phyloP scores from a whole-genome alignment of 1,284 basidiomycete species.

The Ceratobasidium sp. region DNA sequence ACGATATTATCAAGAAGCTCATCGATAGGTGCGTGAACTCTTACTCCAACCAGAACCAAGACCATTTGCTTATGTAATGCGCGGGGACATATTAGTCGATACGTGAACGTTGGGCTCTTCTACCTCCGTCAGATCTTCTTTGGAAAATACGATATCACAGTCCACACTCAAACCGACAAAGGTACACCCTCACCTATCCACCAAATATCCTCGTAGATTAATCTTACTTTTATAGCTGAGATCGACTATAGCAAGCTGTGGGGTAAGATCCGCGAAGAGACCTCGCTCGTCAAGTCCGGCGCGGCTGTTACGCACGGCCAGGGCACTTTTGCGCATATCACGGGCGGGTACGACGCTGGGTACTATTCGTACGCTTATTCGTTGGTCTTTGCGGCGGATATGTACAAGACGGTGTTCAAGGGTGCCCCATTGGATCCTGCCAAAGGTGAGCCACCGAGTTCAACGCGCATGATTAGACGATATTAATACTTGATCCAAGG shows the following conservation, averaged over 20 bases:
- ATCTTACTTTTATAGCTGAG: conserved; percentile 56
- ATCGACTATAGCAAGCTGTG: conserved; percentile 78
- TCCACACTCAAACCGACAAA: conserved; percentile 69
- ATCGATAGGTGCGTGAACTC: conserved; percentile 68
- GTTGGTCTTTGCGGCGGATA: conserved; percentile 79
- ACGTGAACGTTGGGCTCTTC: conserved; percentile 81
- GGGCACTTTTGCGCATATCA: conserved; percentile 74
- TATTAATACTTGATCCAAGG: conserved; percentile 41
- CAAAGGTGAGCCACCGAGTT: conserved; percentile 55
- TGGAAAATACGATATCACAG: conserved; percentile 79
- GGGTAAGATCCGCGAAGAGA: conserved; percentile 72
- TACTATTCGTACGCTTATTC: conserved; percentile 82
- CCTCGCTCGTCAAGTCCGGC: conserved; percentile 72
- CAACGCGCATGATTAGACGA: conserved; percentile 1
- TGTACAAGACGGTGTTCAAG: conserved; percentile 84
- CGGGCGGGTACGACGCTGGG: conserved; percentile 77
- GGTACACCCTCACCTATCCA: conserved; percentile 53
- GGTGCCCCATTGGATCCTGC: conserved; percentile 74
- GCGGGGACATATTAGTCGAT: conserved; percentile 62
- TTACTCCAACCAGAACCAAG: background rate
- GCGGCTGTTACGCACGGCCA: conserved; percentile 73
- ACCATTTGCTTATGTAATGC: background rate
- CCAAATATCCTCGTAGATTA: background rate
- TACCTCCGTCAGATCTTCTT: conserved; percentile 86
- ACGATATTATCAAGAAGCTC: conserved; percentile 80